Percentiles rank a stretch among this genome's conserved stretches.
These are phyloP conservation scores for Dendrobium huoshanense DNA, from an alignment of 106 monocot genomes.

Conservation along the genomic window DNA sequence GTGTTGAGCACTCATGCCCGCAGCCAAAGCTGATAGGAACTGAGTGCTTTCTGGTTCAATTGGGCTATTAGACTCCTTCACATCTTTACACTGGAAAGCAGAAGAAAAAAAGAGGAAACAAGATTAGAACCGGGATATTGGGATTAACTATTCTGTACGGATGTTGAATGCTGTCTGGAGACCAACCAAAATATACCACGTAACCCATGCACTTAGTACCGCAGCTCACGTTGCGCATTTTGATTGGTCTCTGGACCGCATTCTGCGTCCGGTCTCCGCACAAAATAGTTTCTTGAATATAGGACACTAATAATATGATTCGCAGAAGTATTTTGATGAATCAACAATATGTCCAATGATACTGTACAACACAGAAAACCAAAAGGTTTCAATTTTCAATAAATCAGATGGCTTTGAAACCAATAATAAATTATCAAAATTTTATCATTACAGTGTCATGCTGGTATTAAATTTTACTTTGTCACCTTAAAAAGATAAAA, in stretches of 20 bases:
- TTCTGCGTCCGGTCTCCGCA: no score
- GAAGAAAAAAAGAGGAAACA: background rate
- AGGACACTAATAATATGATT: background rate
- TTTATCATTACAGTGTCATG: no score
- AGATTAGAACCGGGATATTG: background rate
- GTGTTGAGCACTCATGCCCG: constrained; percentile 36
- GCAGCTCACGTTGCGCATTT: no score
- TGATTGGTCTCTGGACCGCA: no score
- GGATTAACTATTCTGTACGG: no score
- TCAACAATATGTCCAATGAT: background rate
- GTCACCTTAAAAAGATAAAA: no score
- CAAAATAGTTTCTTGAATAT: background rate
- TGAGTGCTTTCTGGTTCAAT: constrained; percentile 30
- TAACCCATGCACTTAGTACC: no score
- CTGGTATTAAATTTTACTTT: no score
- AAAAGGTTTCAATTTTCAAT: background rate
- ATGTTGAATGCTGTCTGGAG: no score
- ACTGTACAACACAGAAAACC: background rate
- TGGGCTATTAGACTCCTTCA: constrained; percentile 13
- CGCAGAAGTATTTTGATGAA: background rate
- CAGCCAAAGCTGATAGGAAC: constrained; percentile 47
- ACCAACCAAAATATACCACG: no score
- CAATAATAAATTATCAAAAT: no score
- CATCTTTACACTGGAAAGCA: constrained; percentile 19
- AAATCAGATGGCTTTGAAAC: no score